These are phyloP conservation scores for Flaveria sonorensis DNA, from an alignment of 129 eudicot species.

Conservation along the genomic window DNA sequence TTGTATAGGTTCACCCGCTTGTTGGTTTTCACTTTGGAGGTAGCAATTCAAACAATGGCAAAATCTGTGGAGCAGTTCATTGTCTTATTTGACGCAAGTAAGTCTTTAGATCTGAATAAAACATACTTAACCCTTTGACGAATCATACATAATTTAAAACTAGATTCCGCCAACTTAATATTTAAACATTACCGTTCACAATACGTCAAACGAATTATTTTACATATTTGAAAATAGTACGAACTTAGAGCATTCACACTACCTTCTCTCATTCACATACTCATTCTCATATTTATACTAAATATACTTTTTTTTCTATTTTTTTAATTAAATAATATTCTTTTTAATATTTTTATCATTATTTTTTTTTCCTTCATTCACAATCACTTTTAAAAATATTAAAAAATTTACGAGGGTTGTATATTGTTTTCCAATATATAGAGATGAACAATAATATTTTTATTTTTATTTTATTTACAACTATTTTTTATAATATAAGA, in stretches of 20 bases:
- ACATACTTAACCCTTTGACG: constrained; percentile 28
- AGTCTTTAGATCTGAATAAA: constrained; percentile 45
- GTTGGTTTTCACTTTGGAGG: constrained; percentile 95
- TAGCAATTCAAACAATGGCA: constrained; percentile 90
- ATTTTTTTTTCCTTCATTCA: too few relatives aligned
- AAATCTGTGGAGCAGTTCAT: constrained; percentile 82
- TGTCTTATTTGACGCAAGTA: constrained; percentile 94
- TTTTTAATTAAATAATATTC: too few relatives aligned
- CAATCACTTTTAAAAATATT: too few relatives aligned
- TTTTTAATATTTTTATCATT: too few relatives aligned
- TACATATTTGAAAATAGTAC: neutral
- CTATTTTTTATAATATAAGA: too few relatives aligned
- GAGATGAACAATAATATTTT: too few relatives aligned
- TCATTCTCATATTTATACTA: too few relatives aligned
- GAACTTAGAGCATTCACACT: neutral
- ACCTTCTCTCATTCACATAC: too few relatives aligned
- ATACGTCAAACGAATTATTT: constrained; percentile 23
- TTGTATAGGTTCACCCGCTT: constrained; percentile 75
- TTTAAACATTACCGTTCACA: neutral
- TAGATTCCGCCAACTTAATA: constrained; percentile 29
- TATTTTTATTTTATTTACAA: too few relatives aligned
- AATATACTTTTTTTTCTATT: too few relatives aligned
- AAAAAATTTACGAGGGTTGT: too few relatives aligned
- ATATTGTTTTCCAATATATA: too few relatives aligned
- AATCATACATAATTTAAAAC: constrained; percentile 21